Percentiles rank a stretch among this genome's conserved stretches.
These are phyloP conservation scores for Debaryomyces psychrophilus DNA, from an alignment of 1,139 yeast species.

Conservation along the genomic window DNA sequence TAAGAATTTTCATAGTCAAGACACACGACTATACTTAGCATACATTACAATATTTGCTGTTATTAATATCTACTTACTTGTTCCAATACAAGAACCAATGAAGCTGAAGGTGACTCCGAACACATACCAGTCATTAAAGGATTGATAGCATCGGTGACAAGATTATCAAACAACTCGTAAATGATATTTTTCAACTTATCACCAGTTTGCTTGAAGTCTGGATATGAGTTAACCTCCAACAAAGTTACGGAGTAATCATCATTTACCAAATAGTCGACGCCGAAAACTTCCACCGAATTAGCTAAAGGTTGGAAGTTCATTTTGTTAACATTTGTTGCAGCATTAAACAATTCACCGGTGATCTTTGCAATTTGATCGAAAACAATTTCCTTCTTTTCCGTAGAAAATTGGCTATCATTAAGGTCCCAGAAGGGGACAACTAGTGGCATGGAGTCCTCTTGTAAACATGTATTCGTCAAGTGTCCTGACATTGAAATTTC, in stretches of 20 bases:
- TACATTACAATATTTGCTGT: background rate
- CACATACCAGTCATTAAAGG: slow-evolving; percentile 19
- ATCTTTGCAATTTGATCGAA: slow-evolving; percentile 60
- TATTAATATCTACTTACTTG: slow-evolving; percentile 5
- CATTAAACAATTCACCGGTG: slow-evolving; percentile 74
- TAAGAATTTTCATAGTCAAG: slow-evolving; percentile 7
- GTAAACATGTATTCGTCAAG: slow-evolving; percentile 91
- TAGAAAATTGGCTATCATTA: slow-evolving; percentile 38
- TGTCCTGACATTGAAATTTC: slow-evolving; percentile 65
- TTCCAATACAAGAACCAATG: slow-evolving; percentile 15
- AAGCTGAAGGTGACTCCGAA: background rate
- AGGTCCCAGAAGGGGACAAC: slow-evolving; percentile 74
- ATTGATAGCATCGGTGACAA: slow-evolving; percentile 30
- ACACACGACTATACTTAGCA: slow-evolving; percentile 9
- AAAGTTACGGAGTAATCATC: slow-evolving; percentile 56
- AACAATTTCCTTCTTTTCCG: slow-evolving; percentile 35
- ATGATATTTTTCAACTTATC: slow-evolving; percentile 67
- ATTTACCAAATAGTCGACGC: slow-evolving; percentile 82
- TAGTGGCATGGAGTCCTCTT: slow-evolving; percentile 49
- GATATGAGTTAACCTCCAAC: slow-evolving; percentile 89
- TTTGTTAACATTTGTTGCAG: slow-evolving; percentile 78
- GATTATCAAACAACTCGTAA: slow-evolving; percentile 56
- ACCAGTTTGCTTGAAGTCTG: slow-evolving; percentile 97
- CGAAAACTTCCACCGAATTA: slow-evolving; percentile 85
- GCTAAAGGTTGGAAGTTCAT: slow-evolving; percentile 86